phyloP scores from a whole-genome alignment of 192 early-diverging fungal species.

The Bifiguratus adelaidae region DNA sequence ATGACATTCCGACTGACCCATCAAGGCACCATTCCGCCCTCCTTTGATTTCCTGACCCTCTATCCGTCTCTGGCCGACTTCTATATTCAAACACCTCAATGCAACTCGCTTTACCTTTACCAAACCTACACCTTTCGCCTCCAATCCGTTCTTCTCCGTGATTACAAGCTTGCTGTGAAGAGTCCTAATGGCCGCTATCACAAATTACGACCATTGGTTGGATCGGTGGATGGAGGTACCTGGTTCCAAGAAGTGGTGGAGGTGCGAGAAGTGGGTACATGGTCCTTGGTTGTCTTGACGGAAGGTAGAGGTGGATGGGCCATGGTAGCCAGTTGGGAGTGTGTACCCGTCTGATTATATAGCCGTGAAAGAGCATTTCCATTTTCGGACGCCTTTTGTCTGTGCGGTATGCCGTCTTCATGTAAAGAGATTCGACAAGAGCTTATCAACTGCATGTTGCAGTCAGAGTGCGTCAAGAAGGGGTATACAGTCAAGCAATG shows the following conservation, averaged over 20 bases:
- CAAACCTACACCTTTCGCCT: conserved; percentile 31
- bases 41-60: conserved; percentile 26
- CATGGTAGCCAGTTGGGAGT: conserved; percentile 15
- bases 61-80: conserved; percentile 28
- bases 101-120: conserved; percentile 24
- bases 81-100: conserved; percentile 32
- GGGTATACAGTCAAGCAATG: conserved; percentile 35
- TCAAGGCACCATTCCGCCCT: conserved; percentile 7
- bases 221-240: conserved; percentile 2
- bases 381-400: no score
- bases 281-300: conserved; percentile 13
- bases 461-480: conserved; percentile 42
- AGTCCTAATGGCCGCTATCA: conserved; percentile 12
- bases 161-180: conserved; percentile 22
- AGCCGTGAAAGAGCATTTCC: no score
- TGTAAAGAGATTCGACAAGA: conserved; percentile 46
- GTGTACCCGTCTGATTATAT: no score
- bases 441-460: conserved; percentile 41
- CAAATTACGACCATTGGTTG: conserved; percentile 14
- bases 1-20: conserved; percentile 21
- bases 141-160: conserved; percentile 11
- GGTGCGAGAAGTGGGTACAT: conserved; percentile 13
- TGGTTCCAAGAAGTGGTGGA: no score
- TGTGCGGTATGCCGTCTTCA: conserved; percentile 51
- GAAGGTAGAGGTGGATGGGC: conserved; percentile 14